A percentile compares a stretch with the other conserved stretches of the same genome.
These are phyloP conservation scores for Ananas comosus DNA, from an alignment of 176 grass and related monocot genomes.

Conservation along the genomic window DNA sequence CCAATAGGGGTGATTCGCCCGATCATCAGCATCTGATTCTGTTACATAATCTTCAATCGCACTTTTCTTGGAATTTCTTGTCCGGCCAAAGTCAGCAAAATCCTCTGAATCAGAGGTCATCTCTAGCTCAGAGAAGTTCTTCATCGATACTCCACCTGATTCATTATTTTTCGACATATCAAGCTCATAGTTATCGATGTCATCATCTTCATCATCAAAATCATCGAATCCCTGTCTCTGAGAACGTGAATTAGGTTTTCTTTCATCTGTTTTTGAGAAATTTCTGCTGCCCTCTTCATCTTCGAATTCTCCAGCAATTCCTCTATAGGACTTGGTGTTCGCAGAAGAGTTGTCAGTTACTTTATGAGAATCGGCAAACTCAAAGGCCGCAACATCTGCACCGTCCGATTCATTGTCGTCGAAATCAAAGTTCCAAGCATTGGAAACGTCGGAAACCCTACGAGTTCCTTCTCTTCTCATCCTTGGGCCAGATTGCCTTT, in stretches of 20 bases:
- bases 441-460: conserved; percentile 56
- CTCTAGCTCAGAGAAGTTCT: conserved; percentile 73
- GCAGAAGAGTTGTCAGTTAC: conserved; percentile 14
- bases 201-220: conserved; percentile 90
- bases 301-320: conserved; percentile 27
- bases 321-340: conserved; percentile 27
- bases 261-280: conserved; percentile 18
- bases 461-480: conserved; percentile 42
- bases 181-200: conserved; percentile 86
- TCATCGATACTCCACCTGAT: conserved; percentile 44
- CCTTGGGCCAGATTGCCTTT: conserved; percentile 30
- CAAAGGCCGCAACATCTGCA: conserved; percentile 88
- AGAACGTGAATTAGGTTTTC: conserved; percentile 31
- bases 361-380: conserved; percentile 82
- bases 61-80: conserved; percentile 30
- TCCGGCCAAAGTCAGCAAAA: conserved; percentile 18
- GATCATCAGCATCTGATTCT: conserved; percentile 45
- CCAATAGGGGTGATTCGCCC: conserved; percentile 35
- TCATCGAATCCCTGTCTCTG: conserved; percentile 66
- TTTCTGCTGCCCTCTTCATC: conserved; percentile 25
- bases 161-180: conserved; percentile 44
- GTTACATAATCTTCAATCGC: conserved; percentile 20
- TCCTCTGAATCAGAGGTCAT: conserved; percentile 54
- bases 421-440: conserved; percentile 91
- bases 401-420: conserved; percentile 97